These are phyloP conservation scores for Danielia reshetovae DNA, from an alignment of 805 yeast genomes.

Conservation along the genomic window DNA sequence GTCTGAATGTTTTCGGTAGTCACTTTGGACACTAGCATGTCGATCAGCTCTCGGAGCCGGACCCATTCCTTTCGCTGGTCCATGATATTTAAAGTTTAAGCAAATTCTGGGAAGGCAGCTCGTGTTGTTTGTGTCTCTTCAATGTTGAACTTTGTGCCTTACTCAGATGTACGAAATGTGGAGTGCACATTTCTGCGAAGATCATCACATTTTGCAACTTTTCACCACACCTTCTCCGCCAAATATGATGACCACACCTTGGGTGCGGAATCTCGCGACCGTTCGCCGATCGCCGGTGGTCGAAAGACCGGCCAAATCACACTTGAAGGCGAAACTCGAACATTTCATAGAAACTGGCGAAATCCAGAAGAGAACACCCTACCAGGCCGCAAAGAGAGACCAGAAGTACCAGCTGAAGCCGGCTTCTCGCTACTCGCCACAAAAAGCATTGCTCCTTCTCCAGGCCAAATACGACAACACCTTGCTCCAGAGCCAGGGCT, in stretches of 20 bases:
- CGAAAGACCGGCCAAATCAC: constrained; percentile 6
- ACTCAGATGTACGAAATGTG: background rate
- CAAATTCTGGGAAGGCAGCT: too few relatives aligned
- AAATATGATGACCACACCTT: too few relatives aligned
- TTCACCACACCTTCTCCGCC: background rate
- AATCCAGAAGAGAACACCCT: constrained; percentile 16
- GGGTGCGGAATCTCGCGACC: too few relatives aligned
- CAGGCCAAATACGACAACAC: constrained; percentile 27
- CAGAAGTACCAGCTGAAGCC: constrained; percentile 1
- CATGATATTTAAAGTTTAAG: too few relatives aligned
- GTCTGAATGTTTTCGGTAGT: constrained; percentile 45
- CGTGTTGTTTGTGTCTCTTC: too few relatives aligned
- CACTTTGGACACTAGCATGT: constrained; percentile 45
- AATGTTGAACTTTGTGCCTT: too few relatives aligned
- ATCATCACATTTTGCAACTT: background rate
- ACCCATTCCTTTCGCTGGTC: constrained; percentile 59
- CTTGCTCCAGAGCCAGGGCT: constrained; percentile 24
- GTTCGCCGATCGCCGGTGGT: too few relatives aligned
- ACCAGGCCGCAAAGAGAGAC: constrained; percentile 13
- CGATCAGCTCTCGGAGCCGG: constrained; percentile 42
- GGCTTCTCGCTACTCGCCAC: constrained; percentile 9
- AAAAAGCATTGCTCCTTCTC: constrained; percentile 25
- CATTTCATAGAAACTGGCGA: constrained; percentile 28
- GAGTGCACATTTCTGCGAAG: background rate
- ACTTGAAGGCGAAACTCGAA: constrained; percentile 21